phyloP scores from a whole-genome alignment of 75 land plant genomes.

The Picea glauca region DNA sequence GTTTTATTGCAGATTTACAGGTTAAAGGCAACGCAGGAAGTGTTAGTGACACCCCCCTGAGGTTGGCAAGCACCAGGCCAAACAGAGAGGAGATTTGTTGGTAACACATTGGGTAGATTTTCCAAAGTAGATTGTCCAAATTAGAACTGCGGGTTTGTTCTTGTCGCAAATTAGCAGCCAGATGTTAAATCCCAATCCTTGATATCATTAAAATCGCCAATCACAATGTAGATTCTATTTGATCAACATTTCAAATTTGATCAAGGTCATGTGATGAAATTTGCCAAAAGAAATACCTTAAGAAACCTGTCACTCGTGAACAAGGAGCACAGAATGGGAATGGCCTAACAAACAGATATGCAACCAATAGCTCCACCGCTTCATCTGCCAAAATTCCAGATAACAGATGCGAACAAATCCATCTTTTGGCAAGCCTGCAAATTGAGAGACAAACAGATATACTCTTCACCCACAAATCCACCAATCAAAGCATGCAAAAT shows the following conservation, averaged over 20 bases:
- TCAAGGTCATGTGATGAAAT: not conserved
- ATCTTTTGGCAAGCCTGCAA: conserved; percentile 89
- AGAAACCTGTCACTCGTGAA: conserved; percentile 79
- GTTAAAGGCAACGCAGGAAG: too few species aligned
- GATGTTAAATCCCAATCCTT: not conserved
- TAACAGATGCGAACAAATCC: conserved; percentile 86
- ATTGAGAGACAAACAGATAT: not conserved
- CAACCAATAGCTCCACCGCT: conserved; percentile 83
- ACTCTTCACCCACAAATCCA: not conserved
- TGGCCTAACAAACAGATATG: conserved; percentile 71
- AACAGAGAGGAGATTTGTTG: too few species aligned
- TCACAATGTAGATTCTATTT: conserved; percentile 5
- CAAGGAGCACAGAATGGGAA: conserved; percentile 64
- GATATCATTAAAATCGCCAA: not conserved
- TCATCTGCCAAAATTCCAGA: conserved; percentile 67
- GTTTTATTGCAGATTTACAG: too few species aligned
- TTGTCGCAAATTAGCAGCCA: not conserved
- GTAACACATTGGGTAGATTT: too few species aligned
- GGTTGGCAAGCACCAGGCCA: too few species aligned
- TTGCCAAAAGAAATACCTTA: conserved; percentile 53
- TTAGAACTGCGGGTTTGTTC: too few species aligned
- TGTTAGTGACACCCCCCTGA: too few species aligned
- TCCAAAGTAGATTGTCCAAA: too few species aligned
- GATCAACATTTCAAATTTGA: too few species aligned
- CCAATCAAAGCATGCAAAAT: not conserved